Evolutionary conservation across 176 grass and related monocot species (phyloP), one percentile per base, ranked within the genome.

Genomic region (Tillandsia leiboldiana): DNA sequence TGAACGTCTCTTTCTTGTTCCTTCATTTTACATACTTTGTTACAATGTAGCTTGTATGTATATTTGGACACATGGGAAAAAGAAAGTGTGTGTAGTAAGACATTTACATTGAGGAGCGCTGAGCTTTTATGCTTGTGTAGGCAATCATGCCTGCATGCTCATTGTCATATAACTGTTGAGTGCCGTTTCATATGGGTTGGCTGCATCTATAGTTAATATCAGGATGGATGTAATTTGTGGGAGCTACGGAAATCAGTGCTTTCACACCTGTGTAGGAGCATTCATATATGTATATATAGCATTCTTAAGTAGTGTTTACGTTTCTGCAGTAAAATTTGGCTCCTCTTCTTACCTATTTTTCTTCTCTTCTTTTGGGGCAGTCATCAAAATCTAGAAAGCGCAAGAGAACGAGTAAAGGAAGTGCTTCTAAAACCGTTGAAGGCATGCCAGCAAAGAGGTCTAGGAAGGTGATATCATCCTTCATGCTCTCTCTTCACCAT

Each of bases 331-430:
- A 42, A 42, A 7, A 42, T 42, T 42, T 42, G 33, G 33, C 33
- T 58, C 74, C 9, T 73, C 33, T 65, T 42, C 54, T 42, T 57
- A 4, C 49, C 0, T 12, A 1, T 72, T 28, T 57, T 56, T 75
- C 63, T 33, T 54, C 33, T 50, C 81, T 56, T 82, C 51, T 64
- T 65, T 49, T 57, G 75, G 48, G 52, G 20, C 73, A 97, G 87
- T 77, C 84, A 23, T 78, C 77, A 72, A 83, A 93, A 69, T 90
- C 86, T 69, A 83, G 69, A 72, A 97, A 97, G 77, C 87, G 87
- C 70, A 93, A 90, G 84, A 93, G 86, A 71, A 65, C 53, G 53
- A 12, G 64, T 78, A 72, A 80, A 69, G 80, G 75, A 87, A 89
- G 72, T 80, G 70, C 72, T 57, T 86, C 66, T 26, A 96, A 96